Evolutionary conservation across 495 filamentous ascomycete genomes (phyloP).

Genomic region (Aspergillus biplanus): DNA sequence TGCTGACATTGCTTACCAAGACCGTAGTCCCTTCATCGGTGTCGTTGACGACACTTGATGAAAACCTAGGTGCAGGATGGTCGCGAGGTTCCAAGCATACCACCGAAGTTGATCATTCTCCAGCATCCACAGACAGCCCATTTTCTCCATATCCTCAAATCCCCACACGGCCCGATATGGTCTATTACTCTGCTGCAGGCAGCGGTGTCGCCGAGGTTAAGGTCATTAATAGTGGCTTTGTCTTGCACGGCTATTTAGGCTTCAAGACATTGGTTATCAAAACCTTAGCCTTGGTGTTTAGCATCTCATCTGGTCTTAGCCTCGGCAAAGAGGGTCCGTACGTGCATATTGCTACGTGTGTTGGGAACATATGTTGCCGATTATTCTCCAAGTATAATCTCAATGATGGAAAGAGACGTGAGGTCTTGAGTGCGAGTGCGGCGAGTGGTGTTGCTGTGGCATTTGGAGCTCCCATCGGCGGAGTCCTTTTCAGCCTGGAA

Average conservation of each 20-base stretch:
- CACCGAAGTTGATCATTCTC: conserved; percentile 42
- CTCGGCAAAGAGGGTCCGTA: conserved; percentile 97
- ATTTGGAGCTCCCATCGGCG: conserved; percentile 91
- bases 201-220: conserved; percentile 97
- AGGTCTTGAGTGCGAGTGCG: conserved; percentile 89
- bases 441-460: conserved; percentile 93
- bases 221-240: conserved; percentile 96
- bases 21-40: conserved; percentile 90
- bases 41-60: conserved; percentile 83
- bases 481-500: conserved; percentile 91
- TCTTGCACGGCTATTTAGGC: conserved; percentile 93
- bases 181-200: conserved; percentile 94
- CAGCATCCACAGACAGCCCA: conserved; percentile 38
- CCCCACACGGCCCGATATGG: conserved; percentile 65
- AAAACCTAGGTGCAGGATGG: conserved; percentile 63
- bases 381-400: conserved; percentile 90
- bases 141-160: conserved; percentile 32
- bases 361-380: conserved; percentile 94
- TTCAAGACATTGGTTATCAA: conserved; percentile 88
- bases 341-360: conserved; percentile 94
- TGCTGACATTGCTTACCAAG: conserved; percentile 82
- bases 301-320: conserved; percentile 89
- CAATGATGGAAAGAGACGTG: conserved; percentile 89
- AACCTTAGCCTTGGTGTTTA: conserved; percentile 79
- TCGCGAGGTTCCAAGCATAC: conserved; percentile 47